Evolutionary conservation across 2,329 filamentous ascomycete genomes (phyloP).

Genomic region (Pseudogymnoascus sp.): DNA sequence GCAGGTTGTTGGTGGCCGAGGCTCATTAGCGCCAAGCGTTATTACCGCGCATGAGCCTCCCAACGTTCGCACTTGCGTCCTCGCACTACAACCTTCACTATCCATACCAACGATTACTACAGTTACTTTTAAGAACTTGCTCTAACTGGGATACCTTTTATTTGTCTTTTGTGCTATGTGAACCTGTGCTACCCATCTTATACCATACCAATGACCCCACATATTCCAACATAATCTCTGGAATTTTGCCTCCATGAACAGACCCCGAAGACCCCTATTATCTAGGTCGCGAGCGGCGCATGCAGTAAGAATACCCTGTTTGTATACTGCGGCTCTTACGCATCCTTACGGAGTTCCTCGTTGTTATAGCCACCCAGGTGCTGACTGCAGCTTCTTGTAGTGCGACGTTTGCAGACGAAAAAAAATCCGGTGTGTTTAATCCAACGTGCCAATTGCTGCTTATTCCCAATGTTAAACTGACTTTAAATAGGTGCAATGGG

Average conservation of each 20-base stretch:
- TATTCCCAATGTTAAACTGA: background rate
- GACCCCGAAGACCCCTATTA: background rate
- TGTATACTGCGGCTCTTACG: background rate
- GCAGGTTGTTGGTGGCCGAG: background rate
- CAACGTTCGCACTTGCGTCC: background rate
- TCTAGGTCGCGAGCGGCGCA: conserved; percentile 4
- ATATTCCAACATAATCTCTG: background rate
- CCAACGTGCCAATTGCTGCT: conserved; percentile 3
- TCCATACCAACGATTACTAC: background rate
- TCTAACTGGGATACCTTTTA: background rate
- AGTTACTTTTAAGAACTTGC: background rate
- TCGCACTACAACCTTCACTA: background rate
- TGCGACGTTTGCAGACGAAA: conserved; percentile 40
- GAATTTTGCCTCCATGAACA: background rate
- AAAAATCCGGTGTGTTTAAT: conserved; percentile 36
- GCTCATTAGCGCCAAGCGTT: background rate
- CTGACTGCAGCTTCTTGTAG: conserved; percentile 22
- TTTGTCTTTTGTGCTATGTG: background rate
- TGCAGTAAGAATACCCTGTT: background rate
- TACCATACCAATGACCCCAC: background rate
- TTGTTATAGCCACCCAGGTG: background rate
- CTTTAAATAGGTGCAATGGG: conserved; percentile 38
- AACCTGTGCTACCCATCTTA: background rate
- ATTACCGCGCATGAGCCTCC: background rate
- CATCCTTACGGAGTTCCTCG: background rate